phyloP scores from a whole-genome alignment of 176 grass and related monocot genomes.

The Musa beccarii region DNA sequence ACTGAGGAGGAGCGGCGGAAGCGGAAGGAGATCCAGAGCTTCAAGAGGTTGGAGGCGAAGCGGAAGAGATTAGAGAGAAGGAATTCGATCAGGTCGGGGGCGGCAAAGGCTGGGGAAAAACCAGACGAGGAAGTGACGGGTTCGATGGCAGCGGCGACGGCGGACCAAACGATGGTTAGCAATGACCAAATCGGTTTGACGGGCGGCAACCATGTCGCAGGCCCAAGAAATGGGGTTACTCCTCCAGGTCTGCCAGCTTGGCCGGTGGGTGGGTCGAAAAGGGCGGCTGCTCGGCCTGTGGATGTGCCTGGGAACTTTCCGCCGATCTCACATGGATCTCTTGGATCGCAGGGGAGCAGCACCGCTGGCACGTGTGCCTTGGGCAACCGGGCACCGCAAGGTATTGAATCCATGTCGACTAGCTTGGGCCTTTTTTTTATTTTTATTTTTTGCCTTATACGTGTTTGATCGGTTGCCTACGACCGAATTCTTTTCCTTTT shows the following conservation, averaged over 20 bases:
- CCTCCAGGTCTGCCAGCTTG: not conserved
- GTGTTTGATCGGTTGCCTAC: too few species aligned
- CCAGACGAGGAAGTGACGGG: not conserved
- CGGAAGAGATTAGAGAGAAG: slow-evolving; percentile 73
- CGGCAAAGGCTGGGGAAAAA: slow-evolving; percentile 20
- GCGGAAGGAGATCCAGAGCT: slow-evolving; percentile 56
- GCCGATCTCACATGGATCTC: slow-evolving; percentile 27
- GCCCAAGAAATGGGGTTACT: not conserved
- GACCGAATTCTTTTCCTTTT: too few species aligned
- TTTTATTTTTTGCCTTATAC: not conserved
- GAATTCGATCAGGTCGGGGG: slow-evolving; percentile 45
- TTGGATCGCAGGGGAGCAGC: slow-evolving; percentile 30
- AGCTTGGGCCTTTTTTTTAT: too few species aligned
- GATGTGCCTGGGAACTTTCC: slow-evolving; percentile 20
- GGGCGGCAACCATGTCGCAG: not conserved
- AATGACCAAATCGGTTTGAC: not conserved
- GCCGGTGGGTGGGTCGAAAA: not conserved
- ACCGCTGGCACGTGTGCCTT: slow-evolving; percentile 12
- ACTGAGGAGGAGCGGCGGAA: slow-evolving; percentile 51
- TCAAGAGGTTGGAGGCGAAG: slow-evolving; percentile 73
- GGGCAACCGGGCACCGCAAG: slow-evolving; percentile 5
- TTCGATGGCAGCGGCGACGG: not conserved
- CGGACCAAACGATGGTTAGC: not conserved
- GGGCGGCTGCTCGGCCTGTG: not conserved
- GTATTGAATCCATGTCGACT: slow-evolving; percentile 4